Percentiles rank a stretch among this genome's conserved stretches.
Conservation (phyloP, 345 rosid species). For the Cardamine resedifolia region DNA sequence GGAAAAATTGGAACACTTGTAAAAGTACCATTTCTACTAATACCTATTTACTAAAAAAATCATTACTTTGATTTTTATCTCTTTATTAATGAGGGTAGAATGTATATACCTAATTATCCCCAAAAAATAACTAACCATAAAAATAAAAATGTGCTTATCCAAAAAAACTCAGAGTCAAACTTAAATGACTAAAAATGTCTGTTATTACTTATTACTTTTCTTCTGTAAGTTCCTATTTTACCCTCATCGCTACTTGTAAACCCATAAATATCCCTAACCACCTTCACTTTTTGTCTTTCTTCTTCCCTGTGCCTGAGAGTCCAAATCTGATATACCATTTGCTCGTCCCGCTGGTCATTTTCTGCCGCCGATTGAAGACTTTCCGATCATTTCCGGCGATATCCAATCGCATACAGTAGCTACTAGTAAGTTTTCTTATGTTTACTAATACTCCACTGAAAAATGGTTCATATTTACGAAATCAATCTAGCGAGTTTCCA, state of each 20-base stretch:
- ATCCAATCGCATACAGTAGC: not conserved
- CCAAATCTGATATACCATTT: constrained; percentile 27
- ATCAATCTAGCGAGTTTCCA: not conserved
- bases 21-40: no score
- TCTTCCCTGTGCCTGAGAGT: constrained; percentile 7
- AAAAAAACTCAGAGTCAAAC: constrained; percentile 18
- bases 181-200: constrained; percentile 19
- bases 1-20: no score
- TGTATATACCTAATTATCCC: no score
- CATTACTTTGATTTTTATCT: no score
- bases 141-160: not conserved
- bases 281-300: not conserved
- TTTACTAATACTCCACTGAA: not conserved
- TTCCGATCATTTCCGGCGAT: constrained; percentile 14
- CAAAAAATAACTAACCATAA: no score
- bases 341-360: constrained; percentile 28
- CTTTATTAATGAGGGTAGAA: no score
- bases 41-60: no score
- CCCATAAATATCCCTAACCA: constrained; percentile 25
- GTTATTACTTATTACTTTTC: not conserved
- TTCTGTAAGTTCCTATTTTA: constrained; percentile 10
- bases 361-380: not conserved
- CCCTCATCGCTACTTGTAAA: not conserved
- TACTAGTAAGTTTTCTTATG: not conserved
- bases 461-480: constrained; percentile 13